Conservation (phyloP, 192 early-diverging fungal species). For the Coemansia sp. region DNA sequence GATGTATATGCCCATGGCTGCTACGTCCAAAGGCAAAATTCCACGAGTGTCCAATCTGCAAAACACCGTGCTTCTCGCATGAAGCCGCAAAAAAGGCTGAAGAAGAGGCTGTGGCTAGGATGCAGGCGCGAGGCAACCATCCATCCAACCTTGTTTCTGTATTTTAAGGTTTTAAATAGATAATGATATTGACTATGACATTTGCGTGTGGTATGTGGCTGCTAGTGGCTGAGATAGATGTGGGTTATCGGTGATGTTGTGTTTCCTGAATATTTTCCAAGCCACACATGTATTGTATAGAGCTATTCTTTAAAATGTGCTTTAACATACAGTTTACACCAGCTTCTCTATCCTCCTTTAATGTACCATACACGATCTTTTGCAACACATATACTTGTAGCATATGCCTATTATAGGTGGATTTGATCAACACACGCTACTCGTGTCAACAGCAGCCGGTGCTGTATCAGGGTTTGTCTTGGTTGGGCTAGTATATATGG, state of each 20-base stretch:
- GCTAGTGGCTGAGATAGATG: background rate
- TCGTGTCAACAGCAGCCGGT: no score
- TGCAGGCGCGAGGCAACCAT: background rate
- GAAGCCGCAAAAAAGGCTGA: slow-evolving; percentile 28
- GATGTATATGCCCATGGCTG: slow-evolving; percentile 58
- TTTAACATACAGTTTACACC: no score
- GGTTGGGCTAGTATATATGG: no score
- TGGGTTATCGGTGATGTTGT: background rate
- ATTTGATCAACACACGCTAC: no score
- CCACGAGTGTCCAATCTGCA: slow-evolving; percentile 49
- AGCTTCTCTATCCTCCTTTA: no score
- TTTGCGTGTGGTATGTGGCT: background rate
- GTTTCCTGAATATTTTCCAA: no score
- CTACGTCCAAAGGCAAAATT: slow-evolving; percentile 28
- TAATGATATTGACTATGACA: background rate
- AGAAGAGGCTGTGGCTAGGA: slow-evolving; percentile 9
- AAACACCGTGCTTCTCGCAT: slow-evolving; percentile 29
- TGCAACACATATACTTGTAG: no score
- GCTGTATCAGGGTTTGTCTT: no score
- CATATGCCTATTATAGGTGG: no score
- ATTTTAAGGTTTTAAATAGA: slow-evolving; percentile 13
- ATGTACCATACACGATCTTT: no score
- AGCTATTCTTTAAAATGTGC: no score
- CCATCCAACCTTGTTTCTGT: slow-evolving; percentile 15
- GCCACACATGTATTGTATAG: no score